A percentile compares a stretch with the other conserved stretches of the same genome.
These are phyloP conservation scores for Verticillium tricorpus DNA, from an alignment of 2,329 filamentous ascomycete genomes.

Conservation along the genomic window DNA sequence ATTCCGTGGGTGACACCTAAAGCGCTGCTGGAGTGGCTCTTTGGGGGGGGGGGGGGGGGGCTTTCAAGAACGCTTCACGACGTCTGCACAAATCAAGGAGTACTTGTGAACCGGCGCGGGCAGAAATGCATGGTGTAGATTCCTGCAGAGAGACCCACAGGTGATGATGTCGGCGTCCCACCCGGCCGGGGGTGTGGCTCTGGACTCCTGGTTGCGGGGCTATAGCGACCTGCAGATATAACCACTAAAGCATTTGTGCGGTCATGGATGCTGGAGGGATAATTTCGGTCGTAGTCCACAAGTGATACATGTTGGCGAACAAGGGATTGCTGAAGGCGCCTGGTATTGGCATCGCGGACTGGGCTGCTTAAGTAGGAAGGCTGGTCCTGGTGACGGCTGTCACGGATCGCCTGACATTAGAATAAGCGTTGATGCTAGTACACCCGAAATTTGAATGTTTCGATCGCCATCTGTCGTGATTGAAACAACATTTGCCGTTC, in stretches of 20 bases:
- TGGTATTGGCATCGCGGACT: background rate
- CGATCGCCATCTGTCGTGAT: background rate
- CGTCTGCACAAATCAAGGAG: background rate
- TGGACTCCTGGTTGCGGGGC: slow-evolving; percentile 9
- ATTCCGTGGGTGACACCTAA: too few relatives aligned
- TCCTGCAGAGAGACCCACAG: background rate
- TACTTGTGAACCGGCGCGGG: background rate
- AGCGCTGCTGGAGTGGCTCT: too few relatives aligned
- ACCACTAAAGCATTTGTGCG: slow-evolving; percentile 26
- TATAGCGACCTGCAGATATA: slow-evolving; percentile 35
- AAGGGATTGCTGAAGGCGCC: background rate
- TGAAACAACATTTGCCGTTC: slow-evolving; percentile 1
- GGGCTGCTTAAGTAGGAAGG: background rate
- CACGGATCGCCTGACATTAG: background rate
- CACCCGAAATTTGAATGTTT: background rate
- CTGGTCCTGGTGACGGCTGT: background rate
- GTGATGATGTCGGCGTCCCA: slow-evolving; percentile 7
- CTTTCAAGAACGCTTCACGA: too few relatives aligned
- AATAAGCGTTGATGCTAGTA: background rate
- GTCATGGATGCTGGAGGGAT: slow-evolving; percentile 22
- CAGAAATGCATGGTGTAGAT: background rate
- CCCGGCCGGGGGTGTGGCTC: slow-evolving; percentile 8
- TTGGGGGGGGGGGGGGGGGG: too few relatives aligned
- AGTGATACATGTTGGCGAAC: slow-evolving; percentile 10
- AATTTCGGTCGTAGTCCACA: slow-evolving; percentile 30